Conservation (phyloP, 441 rosid species). For the Dalechampia spathulata region DNA sequence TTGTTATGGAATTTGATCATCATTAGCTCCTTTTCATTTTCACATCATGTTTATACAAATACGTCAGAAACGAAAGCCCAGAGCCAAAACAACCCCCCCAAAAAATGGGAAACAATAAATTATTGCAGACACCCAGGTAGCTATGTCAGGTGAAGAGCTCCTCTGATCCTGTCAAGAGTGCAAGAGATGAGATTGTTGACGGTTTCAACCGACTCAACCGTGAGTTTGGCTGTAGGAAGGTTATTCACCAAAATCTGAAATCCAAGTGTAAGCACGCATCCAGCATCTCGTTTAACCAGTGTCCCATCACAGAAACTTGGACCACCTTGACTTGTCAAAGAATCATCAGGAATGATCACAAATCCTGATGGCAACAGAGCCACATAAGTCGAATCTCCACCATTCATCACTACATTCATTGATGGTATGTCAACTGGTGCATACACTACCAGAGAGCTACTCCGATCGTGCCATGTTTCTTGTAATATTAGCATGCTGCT, state of each 20-base stretch:
- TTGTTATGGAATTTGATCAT: too few relatives aligned
- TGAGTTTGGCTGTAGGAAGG: conserved; percentile 69
- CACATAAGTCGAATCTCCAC: conserved; percentile 76
- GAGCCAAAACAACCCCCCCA: not conserved
- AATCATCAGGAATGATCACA: conserved; percentile 61
- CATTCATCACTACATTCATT: conserved; percentile 77
- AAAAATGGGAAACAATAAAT: too few relatives aligned
- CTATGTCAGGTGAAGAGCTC: conserved; percentile 72
- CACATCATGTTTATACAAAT: too few relatives aligned
- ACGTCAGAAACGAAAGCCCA: too few relatives aligned
- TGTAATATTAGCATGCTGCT: conserved; percentile 87
- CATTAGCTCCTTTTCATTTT: too few relatives aligned
- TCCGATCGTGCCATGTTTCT: conserved; percentile 84
- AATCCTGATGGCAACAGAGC: conserved; percentile 87
- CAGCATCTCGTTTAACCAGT: conserved; percentile 15
- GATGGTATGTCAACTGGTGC: conserved; percentile 93
- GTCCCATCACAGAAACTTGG: conserved; percentile 34
- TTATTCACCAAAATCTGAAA: conserved; percentile 75
- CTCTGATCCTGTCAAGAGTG: conserved; percentile 77
- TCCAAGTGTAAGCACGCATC: conserved; percentile 75
- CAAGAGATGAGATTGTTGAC: conserved; percentile 80
- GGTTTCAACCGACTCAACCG: conserved; percentile 76
- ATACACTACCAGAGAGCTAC: conserved; percentile 83
- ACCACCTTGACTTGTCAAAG: too few relatives aligned
- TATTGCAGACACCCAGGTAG: conserved; percentile 12